Percentiles rank a stretch among this genome's conserved stretches.
These are phyloP conservation scores for Pseudonitzschia delicatissima DNA, from an alignment of 108 stramenopile species.

Conservation along the genomic window DNA sequence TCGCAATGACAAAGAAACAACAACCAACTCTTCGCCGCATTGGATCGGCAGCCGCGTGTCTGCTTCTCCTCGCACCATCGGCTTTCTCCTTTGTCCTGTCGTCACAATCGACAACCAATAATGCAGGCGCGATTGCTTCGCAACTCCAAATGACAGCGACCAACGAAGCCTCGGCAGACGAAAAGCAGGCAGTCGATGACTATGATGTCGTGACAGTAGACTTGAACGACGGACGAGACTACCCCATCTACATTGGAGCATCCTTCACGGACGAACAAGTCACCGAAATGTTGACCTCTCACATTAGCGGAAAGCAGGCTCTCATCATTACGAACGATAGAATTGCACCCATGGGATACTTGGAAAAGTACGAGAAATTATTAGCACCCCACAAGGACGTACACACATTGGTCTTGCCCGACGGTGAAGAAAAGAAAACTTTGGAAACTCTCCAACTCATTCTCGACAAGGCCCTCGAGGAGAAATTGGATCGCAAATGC, in stretches of 20 bases:
- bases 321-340: constrained; percentile 80
- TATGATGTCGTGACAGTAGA: constrained; percentile 81
- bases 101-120: too few species aligned
- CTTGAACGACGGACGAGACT: constrained; percentile 73
- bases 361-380: constrained; percentile 60
- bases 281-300: constrained; percentile 44
- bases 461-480: constrained; percentile 72
- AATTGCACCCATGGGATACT: constrained; percentile 67
- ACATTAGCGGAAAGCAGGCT: constrained; percentile 55
- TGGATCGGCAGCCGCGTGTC: not conserved
- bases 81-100: constrained; percentile 2
- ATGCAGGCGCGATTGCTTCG: not conserved
- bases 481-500: constrained; percentile 79
- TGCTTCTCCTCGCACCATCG: not conserved
- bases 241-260: constrained; percentile 88
- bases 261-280: constrained; percentile 57
- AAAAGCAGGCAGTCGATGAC: constrained; percentile 2
- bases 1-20: too few species aligned
- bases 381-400: constrained; percentile 40
- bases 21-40: too few species aligned
- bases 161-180: not conserved
- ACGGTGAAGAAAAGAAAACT: constrained; percentile 83
- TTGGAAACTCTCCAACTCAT: constrained; percentile 64
- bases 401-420: constrained; percentile 75
- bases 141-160: not conserved